Evolutionary conservation across 208 protist genomes (phyloP), one percentile per base, ranked within the genome.

Genomic region (Herpetomonas tarakana): DNA sequence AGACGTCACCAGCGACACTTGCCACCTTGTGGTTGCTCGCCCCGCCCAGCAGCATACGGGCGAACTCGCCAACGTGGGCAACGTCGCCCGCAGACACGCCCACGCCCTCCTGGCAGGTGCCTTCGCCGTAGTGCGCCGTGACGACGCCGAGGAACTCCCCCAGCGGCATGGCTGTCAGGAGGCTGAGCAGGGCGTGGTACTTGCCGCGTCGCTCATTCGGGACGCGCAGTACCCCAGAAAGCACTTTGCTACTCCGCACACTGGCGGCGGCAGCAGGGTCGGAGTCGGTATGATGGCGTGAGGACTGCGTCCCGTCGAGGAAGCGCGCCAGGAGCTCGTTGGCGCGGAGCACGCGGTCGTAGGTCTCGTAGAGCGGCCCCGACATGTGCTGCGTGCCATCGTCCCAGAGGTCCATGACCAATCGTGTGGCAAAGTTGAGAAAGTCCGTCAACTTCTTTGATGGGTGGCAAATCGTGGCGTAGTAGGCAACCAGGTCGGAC

Each of bases 381-480:
- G 90, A 83, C 49, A 92, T 79, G 49, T 92, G 87, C 62, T 88
- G 82, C 24, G 90, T 96, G 38, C 74, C 79, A 31, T 96, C 90
- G 56, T 96, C 90, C 87, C 90, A 96, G 21, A 96, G 72, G 6
- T 71, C 76, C 77, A 93, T 92, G 46, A 91, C 79, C 28, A 96
- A 63, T 65, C 89, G 80, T 45, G 78, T 83, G 24, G 83, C 73
- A n/a, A 54, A 52, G 51, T 71, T 44, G 12, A 96, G 58, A 24
- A 66, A 68, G 19, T 58, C 18, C 14, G 61, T 54, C 62, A 96
- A 69, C 49, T 71, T 62, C 12, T 45, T 29, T 0, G 81, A 80
- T 0, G 73, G 54, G 19, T 59, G 49, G 60, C 78, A 91, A 22
- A 79, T 62, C 18, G 31, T 29, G 11, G 65, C 28, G 24, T 74